A percentile compares a stretch with the other conserved stretches of the same genome.
Evolutionary conservation across 1,284 basidiomycete species (phyloP).

Genomic region (Tausonia pullulans): DNA sequence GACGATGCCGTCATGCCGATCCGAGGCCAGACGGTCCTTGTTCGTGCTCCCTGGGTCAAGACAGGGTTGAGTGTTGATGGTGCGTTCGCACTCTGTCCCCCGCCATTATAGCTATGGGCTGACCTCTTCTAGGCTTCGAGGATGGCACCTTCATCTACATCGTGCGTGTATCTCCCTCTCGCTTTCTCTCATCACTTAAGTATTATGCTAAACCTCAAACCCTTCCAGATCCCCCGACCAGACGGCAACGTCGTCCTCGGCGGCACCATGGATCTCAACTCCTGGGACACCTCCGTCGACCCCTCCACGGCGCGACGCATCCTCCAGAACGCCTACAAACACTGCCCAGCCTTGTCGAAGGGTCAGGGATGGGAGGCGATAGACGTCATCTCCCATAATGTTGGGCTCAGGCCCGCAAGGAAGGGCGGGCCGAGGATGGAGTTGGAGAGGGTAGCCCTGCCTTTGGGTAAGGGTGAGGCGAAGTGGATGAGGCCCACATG

Average conservation of each 20-base stretch:
- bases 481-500: neutral
- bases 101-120: neutral
- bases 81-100: neutral
- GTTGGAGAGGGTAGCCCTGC: neutral
- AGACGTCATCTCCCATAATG: constrained; percentile 13
- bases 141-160: constrained; percentile 6
- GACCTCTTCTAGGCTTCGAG: constrained; percentile 5
- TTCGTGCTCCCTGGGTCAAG: constrained; percentile 52
- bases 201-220: too few species aligned
- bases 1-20: constrained; percentile 62
- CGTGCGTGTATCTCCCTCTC: constrained; percentile 1
- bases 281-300: constrained; percentile 35
- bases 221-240: constrained; percentile 39
- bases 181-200: too few species aligned
- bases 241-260: constrained; percentile 44
- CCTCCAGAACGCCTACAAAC: constrained; percentile 31
- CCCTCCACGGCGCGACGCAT: constrained; percentile 39
- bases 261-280: constrained; percentile 42
- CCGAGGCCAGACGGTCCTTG: constrained; percentile 72
- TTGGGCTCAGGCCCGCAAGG: constrained; percentile 1
- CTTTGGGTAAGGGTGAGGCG: neutral
- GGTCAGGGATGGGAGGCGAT: constrained; percentile 7
- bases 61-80: constrained; percentile 30
- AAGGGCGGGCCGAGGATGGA: constrained; percentile 11
- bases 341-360: constrained; percentile 23